These are phyloP conservation scores for Penicillium sp. DNA, from an alignment of 2,329 filamentous ascomycete species.

Conservation along the genomic window DNA sequence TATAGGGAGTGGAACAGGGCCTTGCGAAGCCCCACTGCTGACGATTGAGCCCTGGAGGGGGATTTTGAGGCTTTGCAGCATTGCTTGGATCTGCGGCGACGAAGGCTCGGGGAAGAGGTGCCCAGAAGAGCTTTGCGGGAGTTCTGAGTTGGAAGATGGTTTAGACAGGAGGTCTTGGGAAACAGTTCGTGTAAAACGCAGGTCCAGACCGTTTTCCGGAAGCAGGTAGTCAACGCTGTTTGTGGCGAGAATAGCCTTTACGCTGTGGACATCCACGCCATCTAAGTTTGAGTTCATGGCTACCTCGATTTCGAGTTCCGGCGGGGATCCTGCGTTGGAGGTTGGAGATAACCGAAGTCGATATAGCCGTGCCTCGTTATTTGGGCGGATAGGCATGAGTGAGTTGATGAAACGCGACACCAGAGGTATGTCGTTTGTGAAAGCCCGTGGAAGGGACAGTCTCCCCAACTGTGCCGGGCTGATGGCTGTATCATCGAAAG, in stretches of 20 bases:
- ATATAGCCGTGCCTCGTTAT: slow-evolving; percentile 21
- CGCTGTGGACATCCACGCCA: slow-evolving; percentile 27
- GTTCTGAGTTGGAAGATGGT: not conserved
- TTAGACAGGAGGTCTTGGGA: slow-evolving; percentile 30
- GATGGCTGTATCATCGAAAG: slow-evolving; percentile 20
- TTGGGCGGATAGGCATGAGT: slow-evolving; percentile 20
- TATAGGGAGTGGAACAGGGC: slow-evolving; percentile 27
- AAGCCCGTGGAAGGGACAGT: slow-evolving; percentile 33
- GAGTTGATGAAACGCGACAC: slow-evolving; percentile 33
- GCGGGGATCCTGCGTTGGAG: slow-evolving; percentile 25
- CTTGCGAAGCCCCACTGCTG: slow-evolving; percentile 5
- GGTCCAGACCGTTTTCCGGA: slow-evolving; percentile 40
- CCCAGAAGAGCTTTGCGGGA: slow-evolving; percentile 34
- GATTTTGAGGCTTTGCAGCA: slow-evolving; percentile 25
- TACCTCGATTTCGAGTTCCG: slow-evolving; percentile 38
- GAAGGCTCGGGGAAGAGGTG: slow-evolving; percentile 22
- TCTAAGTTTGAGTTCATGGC: slow-evolving; percentile 10
- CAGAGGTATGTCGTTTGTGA: slow-evolving; percentile 37
- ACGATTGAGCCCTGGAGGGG: slow-evolving; percentile 25
- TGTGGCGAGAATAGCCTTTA: slow-evolving; percentile 33
- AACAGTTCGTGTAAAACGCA: slow-evolving; percentile 40
- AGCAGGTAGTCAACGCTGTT: slow-evolving; percentile 41
- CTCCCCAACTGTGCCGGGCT: slow-evolving; percentile 35
- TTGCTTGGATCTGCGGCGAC: slow-evolving; percentile 5
- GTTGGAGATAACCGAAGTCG: slow-evolving; percentile 39